phyloP scores from a whole-genome alignment of 2,329 filamentous ascomycete species.

The Neonectria neomacrospora region DNA sequence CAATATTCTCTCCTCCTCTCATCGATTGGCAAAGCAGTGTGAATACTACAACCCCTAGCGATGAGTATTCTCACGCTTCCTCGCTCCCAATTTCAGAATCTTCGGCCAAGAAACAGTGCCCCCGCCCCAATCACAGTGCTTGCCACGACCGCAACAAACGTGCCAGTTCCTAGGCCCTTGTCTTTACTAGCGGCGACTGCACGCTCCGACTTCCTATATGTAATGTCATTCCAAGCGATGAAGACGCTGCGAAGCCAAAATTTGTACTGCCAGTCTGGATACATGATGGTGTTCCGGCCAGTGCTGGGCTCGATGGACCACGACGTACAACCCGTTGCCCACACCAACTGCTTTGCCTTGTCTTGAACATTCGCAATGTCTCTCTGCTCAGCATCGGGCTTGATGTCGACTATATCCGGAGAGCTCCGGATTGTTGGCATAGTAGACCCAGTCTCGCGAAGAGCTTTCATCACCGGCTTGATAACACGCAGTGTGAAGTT shows the following conservation, averaged over 20 bases:
- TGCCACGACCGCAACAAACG: neutral
- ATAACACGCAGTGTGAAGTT: conserved; percentile 54
- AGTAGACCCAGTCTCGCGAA: conserved; percentile 5
- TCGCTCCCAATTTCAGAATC: neutral
- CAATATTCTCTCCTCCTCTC: neutral
- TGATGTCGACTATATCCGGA: conserved; percentile 47
- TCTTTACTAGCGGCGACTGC: neutral
- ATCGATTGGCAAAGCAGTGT: neutral
- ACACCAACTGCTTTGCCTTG: conserved; percentile 57
- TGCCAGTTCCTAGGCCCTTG: neutral
- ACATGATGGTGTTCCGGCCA: conserved; percentile 62
- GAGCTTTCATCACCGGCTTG: conserved; percentile 51
- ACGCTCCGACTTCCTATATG: conserved; percentile 15
- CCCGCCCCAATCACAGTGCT: conserved; percentile 9
- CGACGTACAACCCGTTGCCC: conserved; percentile 60
- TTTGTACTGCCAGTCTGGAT: conserved; percentile 61
- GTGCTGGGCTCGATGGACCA: conserved; percentile 62
- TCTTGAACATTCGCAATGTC: conserved; percentile 52
- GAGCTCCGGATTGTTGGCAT: conserved; percentile 13
- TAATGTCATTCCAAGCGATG: conserved; percentile 52
- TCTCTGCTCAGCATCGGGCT: conserved; percentile 40
- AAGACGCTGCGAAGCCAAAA: conserved; percentile 62
- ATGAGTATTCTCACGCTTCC: neutral
- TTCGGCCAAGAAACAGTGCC: conserved; percentile 4
- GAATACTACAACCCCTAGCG: neutral